These are phyloP conservation scores for Phytophthora uliginosa DNA, from an alignment of 352 stramenopile genomes.

Conservation along the genomic window DNA sequence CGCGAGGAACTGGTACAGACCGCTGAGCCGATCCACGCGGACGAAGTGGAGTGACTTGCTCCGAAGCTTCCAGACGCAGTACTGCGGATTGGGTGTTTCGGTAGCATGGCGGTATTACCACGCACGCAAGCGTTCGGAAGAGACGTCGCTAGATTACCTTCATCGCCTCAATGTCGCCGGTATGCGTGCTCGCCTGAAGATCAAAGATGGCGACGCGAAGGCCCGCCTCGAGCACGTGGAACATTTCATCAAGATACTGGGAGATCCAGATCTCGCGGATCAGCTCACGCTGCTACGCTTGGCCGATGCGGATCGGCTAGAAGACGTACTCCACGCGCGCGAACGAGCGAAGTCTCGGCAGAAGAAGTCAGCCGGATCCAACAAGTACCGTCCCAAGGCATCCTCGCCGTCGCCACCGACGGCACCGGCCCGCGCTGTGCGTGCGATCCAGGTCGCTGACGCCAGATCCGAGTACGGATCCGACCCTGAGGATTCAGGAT, in stretches of 20 bases:
- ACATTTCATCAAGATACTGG: background rate
- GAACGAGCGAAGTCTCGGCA: too few species aligned
- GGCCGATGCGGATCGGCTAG: too few species aligned
- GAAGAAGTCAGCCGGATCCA: too few species aligned
- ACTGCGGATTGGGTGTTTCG: background rate
- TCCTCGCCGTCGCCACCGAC: too few species aligned
- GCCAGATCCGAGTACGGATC: too few species aligned
- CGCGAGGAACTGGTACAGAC: background rate
- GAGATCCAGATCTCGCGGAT: background rate
- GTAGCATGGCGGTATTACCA: background rate
- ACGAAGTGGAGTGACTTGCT: background rate
- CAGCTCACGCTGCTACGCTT: too few species aligned
- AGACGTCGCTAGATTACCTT: background rate
- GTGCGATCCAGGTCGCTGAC: too few species aligned
- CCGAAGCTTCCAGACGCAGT: background rate
- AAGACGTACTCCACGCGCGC: too few species aligned
- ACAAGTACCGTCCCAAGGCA: too few species aligned
- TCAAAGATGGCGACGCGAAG: background rate
- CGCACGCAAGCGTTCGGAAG: background rate
- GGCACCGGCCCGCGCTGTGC: too few species aligned
- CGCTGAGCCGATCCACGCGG: too few species aligned
- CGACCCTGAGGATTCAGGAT: too few species aligned
- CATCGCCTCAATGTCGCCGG: background rate
- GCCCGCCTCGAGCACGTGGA: background rate
- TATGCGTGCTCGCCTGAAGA: background rate